Base-by-base conservation (phyloP, 345 rosid species). In the Eucalyptus shirleyi region DNA sequence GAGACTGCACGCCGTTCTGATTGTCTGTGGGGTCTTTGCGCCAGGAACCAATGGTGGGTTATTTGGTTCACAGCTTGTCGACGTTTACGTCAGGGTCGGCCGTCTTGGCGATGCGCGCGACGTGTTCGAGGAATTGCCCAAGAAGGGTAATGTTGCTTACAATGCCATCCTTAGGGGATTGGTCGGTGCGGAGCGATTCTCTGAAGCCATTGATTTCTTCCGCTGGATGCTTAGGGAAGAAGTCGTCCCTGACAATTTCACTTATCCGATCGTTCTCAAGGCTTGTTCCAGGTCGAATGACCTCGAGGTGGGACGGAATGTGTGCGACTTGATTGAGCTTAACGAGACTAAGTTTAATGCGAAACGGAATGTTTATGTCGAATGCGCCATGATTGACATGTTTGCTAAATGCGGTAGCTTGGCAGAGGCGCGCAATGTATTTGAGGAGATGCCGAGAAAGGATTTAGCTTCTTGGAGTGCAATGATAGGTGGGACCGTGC, bases 401-500 rank as follows among this genome's bases (percentile, higher is more conserved):
- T 94, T 94, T 92, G 91, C 95, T 24, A 95, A 94, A 91, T 92
- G 94, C 65, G 93, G 94, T 59, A 91, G 91, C 72, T 87, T 93
- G 88, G 89, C 40, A 40, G 95, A 93, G 87, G 96, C 95, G 4
- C 86, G 90, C 44, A 6, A 26, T 82, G 90, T 92, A 17, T 93
- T 94, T 89, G 95, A 92, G 87, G 93, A 77, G 90, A 94, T 93
- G 77, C 87, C 88, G 3, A 69, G 77, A 17, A 92, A 92, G 91
- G 96, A 95, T 91, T 91, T 91, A 34, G 95, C 93, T 88, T 92
- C 94, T 45, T 94, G 96, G 95, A 93, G 94, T 42, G 92, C 96
- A 17, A 90, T 95, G 93, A 93, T 94, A 34, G 89, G 93, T 26
- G 96, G 95, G 37, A 50, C 90, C 51, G 89, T 92, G 81, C 93